phyloP scores from a whole-genome alignment of 192 early-diverging fungal genomes.

The Gryganskiella cystojenkinii region DNA sequence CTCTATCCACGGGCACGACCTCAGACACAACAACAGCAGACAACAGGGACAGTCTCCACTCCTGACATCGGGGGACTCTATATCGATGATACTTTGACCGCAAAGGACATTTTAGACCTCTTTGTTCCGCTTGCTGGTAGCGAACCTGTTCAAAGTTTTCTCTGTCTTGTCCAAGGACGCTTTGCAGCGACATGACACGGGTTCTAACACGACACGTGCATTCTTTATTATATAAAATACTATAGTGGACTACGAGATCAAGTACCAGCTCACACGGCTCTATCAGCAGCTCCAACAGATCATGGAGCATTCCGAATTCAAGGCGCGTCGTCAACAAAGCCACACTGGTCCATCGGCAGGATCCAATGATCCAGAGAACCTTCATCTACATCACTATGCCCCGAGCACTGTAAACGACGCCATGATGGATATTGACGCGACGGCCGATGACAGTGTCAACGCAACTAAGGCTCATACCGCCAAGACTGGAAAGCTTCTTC shows the following conservation, averaged over 20 bases:
- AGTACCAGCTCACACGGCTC: slow-evolving; percentile 27
- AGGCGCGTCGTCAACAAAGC: background rate
- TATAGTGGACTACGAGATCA: slow-evolving; percentile 36
- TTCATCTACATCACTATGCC: background rate
- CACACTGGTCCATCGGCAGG: background rate
- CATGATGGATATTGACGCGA: slow-evolving; percentile 11
- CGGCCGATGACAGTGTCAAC: background rate
- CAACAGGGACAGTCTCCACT: background rate
- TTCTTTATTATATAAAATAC: background rate
- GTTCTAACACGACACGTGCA: background rate
- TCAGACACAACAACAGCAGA: background rate
- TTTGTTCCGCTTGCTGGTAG: slow-evolving; percentile 33
- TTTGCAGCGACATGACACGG: too few species aligned
- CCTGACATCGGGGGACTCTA: background rate
- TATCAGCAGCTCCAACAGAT: slow-evolving; percentile 37
- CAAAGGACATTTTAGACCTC: slow-evolving; percentile 31
- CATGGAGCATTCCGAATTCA: slow-evolving; percentile 16
- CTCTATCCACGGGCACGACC: slow-evolving; percentile 52
- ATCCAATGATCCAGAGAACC: background rate
- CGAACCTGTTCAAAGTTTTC: background rate
- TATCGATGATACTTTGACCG: background rate
- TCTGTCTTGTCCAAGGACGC: too few species aligned
- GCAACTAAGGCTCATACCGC: background rate
- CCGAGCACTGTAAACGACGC: background rate
- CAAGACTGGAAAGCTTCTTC: background rate